Conservation (phyloP, 805 yeast genomes). For the Saccharomycopsis sp. region DNA sequence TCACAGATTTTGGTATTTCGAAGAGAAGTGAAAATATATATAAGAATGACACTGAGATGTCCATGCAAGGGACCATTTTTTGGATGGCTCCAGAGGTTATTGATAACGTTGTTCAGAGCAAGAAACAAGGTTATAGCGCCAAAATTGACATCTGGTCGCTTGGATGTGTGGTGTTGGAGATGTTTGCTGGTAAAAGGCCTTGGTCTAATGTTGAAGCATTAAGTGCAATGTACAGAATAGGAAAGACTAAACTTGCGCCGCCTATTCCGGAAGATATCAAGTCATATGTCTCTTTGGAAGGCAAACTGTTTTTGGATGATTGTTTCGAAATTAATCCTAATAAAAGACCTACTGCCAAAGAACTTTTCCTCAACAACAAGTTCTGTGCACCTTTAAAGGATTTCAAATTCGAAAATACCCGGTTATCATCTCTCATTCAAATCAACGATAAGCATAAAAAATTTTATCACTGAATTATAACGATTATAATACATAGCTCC, state of each 20-base stretch:
- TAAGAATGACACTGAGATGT: conserved; percentile 88
- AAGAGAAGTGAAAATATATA: conserved; percentile 80
- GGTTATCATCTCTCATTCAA: conserved; percentile 23
- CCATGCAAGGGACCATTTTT: conserved; percentile 97
- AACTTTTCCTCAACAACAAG: conserved; percentile 42
- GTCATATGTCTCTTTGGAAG: conserved; percentile 54
- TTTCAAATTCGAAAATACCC: conserved; percentile 29
- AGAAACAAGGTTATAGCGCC: conserved; percentile 90
- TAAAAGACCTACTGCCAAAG: conserved; percentile 80
- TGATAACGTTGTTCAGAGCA: conserved; percentile 65
- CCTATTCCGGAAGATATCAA: conserved; percentile 90
- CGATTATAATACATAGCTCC: too few species aligned
- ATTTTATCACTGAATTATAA: neutral
- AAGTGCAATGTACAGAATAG: conserved; percentile 86
- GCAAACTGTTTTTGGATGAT: conserved; percentile 60
- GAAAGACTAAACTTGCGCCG: conserved; percentile 83
- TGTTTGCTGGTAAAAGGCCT: conserved; percentile 96
- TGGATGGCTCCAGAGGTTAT: conserved; percentile 99
- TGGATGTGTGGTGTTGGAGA: conserved; percentile 94
- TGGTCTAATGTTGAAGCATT: conserved; percentile 96
- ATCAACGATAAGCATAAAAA: conserved; percentile 22
- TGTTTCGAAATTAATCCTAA: conserved; percentile 79
- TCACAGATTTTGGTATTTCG: conserved; percentile 94
- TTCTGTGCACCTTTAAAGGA: conserved; percentile 26
- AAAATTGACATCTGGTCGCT: conserved; percentile 97